Evolutionary conservation across 1,139 yeast species (phyloP).

Genomic region (Diutina neorugosa): DNA sequence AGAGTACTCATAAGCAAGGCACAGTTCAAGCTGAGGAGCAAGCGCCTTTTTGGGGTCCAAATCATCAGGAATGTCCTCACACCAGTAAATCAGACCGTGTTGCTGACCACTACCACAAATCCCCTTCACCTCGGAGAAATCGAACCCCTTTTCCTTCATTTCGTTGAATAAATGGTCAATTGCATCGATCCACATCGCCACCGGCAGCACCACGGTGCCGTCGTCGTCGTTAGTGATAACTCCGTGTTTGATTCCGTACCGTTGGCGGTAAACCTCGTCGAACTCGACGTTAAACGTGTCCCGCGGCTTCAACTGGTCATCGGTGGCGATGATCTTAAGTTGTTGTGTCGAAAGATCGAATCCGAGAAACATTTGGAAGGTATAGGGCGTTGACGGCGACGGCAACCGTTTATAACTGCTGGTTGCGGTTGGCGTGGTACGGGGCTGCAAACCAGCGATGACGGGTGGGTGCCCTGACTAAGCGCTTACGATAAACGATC

Average conservation of each 20-base stretch:
- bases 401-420: neutral
- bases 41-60: conserved; percentile 19
- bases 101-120: conserved; percentile 87
- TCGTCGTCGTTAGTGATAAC: conserved; percentile 41
- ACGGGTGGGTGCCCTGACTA: neutral
- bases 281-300: conserved; percentile 59
- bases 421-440: neutral
- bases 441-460: neutral
- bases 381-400: neutral
- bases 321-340: conserved; percentile 60
- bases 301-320: conserved; percentile 38
- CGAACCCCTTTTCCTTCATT: conserved; percentile 42
- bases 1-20: conserved; percentile 53
- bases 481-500: neutral
- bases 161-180: conserved; percentile 49
- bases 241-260: conserved; percentile 58
- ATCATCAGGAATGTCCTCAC: conserved; percentile 29
- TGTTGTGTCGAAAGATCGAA: conserved; percentile 88
- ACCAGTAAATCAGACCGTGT: conserved; percentile 85
- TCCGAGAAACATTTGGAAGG: conserved; percentile 38
- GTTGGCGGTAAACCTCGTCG: conserved; percentile 44
- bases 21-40: conserved; percentile 11
- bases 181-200: conserved; percentile 82
- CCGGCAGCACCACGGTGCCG: conserved; percentile 66
- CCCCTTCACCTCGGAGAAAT: conserved; percentile 49